Evolutionary conservation across 2,329 filamentous ascomycete genomes (phyloP).

Genomic region (Coleophoma eucalyptorum): DNA sequence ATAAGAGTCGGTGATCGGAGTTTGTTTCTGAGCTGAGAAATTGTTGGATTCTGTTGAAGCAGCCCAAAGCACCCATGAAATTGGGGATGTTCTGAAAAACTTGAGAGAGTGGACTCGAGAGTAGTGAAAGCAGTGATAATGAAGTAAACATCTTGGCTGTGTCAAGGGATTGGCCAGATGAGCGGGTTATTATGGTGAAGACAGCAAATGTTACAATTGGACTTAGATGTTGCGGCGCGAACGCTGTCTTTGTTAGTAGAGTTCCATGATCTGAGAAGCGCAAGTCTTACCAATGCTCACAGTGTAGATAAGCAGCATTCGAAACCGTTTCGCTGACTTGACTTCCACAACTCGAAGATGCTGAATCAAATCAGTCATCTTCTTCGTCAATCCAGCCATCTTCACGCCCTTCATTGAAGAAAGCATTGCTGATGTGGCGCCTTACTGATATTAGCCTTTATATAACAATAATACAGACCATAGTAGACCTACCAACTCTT

Average conservation of each 20-base stretch:
- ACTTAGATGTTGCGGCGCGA: not conserved
- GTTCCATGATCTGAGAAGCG: too few species aligned
- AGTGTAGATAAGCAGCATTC: not conserved
- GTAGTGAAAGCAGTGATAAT: conserved; percentile 18
- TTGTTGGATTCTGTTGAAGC: conserved; percentile 18
- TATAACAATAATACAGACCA: conserved; percentile 6
- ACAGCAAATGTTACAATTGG: not conserved
- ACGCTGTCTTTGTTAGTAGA: not conserved
- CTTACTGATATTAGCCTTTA: conserved; percentile 16
- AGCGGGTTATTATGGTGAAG: not conserved
- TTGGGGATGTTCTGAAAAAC: conserved; percentile 16
- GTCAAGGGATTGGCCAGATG: not conserved
- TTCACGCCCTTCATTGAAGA: conserved; percentile 18
- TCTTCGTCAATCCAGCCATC: conserved; percentile 25
- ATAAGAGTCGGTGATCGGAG: not conserved
- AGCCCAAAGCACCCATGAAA: conserved; percentile 13
- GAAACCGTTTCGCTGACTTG: conserved; percentile 38
- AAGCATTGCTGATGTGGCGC: not conserved
- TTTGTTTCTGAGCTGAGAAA: conserved; percentile 15
- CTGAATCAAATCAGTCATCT: conserved; percentile 15
- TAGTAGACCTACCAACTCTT: conserved; percentile 11
- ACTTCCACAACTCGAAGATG: conserved; percentile 27
- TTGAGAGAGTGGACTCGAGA: conserved; percentile 13
- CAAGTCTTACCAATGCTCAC: not conserved
- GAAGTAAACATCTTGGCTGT: conserved; percentile 17